Evolutionary conservation across 371 early-diverging fungal species (phyloP).

Genomic region (Furculomyces boomerangus): DNA sequence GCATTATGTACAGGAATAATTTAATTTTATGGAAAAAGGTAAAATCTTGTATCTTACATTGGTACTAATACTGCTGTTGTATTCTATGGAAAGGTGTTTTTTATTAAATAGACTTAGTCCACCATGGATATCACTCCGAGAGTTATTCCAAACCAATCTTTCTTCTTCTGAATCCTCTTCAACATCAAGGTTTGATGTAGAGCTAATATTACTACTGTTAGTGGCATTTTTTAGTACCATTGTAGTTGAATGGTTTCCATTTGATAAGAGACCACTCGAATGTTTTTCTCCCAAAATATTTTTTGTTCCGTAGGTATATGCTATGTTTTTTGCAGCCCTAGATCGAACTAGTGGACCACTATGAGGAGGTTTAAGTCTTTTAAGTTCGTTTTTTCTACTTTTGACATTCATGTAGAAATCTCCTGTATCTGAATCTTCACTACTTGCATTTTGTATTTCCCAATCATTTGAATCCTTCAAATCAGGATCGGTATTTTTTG

Average conservation of each 20-base stretch:
- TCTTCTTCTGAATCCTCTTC: background rate
- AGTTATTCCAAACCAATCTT: background rate
- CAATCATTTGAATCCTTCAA: background rate
- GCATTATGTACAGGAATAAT: no score
- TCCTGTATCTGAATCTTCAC: background rate
- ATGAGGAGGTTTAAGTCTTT: background rate
- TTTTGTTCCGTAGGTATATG: background rate
- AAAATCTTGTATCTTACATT: no score
- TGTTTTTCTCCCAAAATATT: background rate
- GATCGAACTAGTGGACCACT: background rate
- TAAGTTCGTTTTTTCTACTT: background rate
- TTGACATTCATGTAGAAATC: background rate
- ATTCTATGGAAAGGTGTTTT: no score
- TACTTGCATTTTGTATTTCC: background rate
- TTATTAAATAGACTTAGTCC: no score
- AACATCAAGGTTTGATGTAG: background rate
- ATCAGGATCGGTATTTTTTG: background rate
- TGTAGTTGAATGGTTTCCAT: background rate
- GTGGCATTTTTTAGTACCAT: background rate
- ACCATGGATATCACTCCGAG: no score
- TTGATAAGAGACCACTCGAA: background rate
- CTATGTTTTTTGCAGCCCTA: background rate
- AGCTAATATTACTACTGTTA: background rate
- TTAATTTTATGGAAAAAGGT: no score
- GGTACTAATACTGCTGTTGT: no score